Evolutionary conservation across 139 green algal genomes (phyloP).

Genomic region (Coelastrella sp.): DNA sequence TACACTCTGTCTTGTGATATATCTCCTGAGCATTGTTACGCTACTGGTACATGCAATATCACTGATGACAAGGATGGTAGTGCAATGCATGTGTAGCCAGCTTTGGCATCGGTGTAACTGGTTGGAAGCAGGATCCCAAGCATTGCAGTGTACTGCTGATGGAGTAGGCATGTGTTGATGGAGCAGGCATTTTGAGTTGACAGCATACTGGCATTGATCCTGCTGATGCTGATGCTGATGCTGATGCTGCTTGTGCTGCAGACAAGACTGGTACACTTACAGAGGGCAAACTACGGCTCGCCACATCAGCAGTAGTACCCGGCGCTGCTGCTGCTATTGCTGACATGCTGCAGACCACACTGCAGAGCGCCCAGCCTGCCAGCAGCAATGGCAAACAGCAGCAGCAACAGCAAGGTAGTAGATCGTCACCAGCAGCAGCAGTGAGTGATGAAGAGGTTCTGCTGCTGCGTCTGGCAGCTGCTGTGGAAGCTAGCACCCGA

Average conservation of each 20-base stretch:
- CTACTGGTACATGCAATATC: not conserved
- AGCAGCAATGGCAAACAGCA: not conserved
- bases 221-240: too few relatives aligned
- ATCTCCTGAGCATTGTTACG: not conserved
- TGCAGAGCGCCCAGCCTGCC: not conserved
- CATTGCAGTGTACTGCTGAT: too few relatives aligned
- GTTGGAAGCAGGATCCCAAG: too few relatives aligned
- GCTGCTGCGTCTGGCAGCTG: conserved; percentile 76
- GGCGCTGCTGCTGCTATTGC: not conserved
- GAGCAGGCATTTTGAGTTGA: too few relatives aligned
- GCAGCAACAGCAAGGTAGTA: not conserved
- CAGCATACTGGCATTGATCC: too few relatives aligned
- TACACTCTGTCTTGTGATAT: not conserved
- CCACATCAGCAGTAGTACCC: conserved; percentile 47
- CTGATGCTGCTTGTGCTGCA: not conserved
- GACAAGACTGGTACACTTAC: conserved; percentile 99
- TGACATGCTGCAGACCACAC: not conserved
- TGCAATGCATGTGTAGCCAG: too few relatives aligned
- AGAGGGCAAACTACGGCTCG: conserved; percentile 56
- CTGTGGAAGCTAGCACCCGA: conserved; percentile 78
- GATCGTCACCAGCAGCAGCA: conserved; percentile 14
- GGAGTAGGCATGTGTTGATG: too few relatives aligned
- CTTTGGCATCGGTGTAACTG: too few relatives aligned
- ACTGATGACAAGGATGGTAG: too few relatives aligned
- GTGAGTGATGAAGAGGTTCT: conserved; percentile 4